These are phyloP conservation scores for Pythium scleroteichum DNA, from an alignment of 352 stramenopile genomes.

Conservation along the genomic window DNA sequence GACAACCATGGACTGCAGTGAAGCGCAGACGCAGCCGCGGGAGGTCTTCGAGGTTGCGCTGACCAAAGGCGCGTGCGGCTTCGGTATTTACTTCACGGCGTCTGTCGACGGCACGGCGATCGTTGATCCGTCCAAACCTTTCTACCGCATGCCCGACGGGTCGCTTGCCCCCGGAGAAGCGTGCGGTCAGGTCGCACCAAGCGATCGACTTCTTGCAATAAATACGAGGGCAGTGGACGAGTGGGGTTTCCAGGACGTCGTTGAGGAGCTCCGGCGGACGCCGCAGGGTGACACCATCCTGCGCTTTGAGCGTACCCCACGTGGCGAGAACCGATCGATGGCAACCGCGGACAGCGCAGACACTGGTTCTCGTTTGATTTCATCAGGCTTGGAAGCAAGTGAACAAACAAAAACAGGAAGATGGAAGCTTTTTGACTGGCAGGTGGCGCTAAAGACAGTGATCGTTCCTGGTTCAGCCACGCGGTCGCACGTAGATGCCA, in stretches of 20 bases:
- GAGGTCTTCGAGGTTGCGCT: constrained; percentile 48
- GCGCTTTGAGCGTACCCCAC: constrained; percentile 49
- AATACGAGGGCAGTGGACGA: constrained; percentile 36
- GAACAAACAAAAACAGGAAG: constrained; percentile 12
- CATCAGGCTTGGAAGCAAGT: neutral
- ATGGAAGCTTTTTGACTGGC: constrained; percentile 30
- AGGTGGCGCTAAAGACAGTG: neutral
- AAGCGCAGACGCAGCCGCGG: neutral
- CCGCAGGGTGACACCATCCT: constrained; percentile 39
- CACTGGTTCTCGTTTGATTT: no score
- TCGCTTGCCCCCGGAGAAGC: constrained; percentile 53
- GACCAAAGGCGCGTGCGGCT: constrained; percentile 56
- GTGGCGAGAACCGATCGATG: no score
- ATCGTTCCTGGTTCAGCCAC: neutral
- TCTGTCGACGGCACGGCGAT: constrained; percentile 38
- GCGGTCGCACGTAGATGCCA: constrained; percentile 6
- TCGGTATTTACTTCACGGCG: constrained; percentile 72
- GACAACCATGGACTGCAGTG: neutral
- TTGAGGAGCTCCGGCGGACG: constrained; percentile 64
- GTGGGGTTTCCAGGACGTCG: constrained; percentile 45
- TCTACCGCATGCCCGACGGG: constrained; percentile 68
- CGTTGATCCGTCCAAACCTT: constrained; percentile 59
- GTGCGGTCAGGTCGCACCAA: constrained; percentile 44
- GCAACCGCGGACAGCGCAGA: no score
- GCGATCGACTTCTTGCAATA: constrained; percentile 54